Evolutionary conservation across 257 asterid species (phyloP).

Genomic region (Capsicum baccatum): DNA sequence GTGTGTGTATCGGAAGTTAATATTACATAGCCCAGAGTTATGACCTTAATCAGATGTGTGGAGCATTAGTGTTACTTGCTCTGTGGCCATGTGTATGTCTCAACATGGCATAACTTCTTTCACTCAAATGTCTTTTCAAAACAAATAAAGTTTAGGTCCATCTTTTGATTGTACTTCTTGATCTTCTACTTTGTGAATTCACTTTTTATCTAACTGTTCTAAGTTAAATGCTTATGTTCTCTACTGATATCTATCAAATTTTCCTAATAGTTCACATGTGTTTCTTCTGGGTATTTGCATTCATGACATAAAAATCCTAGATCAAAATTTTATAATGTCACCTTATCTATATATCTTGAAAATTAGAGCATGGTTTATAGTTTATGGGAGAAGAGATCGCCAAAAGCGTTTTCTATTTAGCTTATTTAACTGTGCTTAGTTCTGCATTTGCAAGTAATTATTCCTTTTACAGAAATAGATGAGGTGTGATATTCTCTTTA

Average conservation of each 20-base stretch:
- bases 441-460: slow-evolving; percentile 66
- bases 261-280: background rate
- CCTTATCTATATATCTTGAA: slow-evolving; percentile 2
- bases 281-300: background rate
- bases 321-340: background rate
- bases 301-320: background rate
- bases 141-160: slow-evolving; percentile 74
- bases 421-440: slow-evolving; percentile 32
- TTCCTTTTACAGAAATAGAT: slow-evolving; percentile 87
- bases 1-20: no score
- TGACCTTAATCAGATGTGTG: no score
- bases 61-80: no score
- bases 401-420: background rate
- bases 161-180: slow-evolving; percentile 16
- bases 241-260: background rate
- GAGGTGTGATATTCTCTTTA: slow-evolving; percentile 55
- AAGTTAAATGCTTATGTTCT: background rate
- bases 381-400: background rate
- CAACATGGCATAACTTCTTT: slow-evolving; percentile 90
- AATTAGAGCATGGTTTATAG: background rate
- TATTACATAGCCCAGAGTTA: no score
- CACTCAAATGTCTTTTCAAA: slow-evolving; percentile 90
- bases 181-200: background rate
- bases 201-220: background rate
- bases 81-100: slow-evolving; percentile 88